Percentiles rank a stretch among this genome's conserved stretches.
phyloP scores from a whole-genome alignment of 768 basidiomycete species.

The Glaciozyma martinii region DNA sequence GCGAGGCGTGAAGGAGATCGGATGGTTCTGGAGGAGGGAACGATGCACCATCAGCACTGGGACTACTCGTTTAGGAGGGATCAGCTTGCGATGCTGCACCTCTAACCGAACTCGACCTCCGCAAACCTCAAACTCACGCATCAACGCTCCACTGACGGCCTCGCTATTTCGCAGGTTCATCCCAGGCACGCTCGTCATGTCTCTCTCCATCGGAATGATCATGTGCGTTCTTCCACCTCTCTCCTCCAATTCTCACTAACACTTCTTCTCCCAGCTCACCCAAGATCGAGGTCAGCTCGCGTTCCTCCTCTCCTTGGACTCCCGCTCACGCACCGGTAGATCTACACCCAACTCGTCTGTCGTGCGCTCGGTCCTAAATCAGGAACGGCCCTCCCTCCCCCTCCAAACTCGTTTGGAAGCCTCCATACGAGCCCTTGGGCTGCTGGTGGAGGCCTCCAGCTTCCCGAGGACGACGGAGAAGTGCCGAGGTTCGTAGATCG shows the following conservation, averaged over 20 bases:
- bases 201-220: constrained; percentile 24
- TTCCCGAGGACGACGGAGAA: too few relatives aligned
- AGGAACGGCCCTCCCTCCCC: background rate
- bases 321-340: background rate
- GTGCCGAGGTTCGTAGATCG: background rate
- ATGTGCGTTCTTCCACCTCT: background rate
- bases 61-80: background rate
- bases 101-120: background rate
- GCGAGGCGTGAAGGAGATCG: background rate
- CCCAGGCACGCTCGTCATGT: constrained; percentile 5
- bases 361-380: background rate
- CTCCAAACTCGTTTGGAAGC: background rate
- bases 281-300: constrained; percentile 1
- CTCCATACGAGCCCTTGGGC: background rate
- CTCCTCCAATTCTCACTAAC: too few relatives aligned
- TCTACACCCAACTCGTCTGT: constrained; percentile 6
- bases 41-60: background rate
- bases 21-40: too few relatives aligned
- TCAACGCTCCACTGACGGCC: too few relatives aligned
- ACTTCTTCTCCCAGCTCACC: background rate
- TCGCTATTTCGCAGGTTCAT: background rate
- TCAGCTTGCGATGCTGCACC: background rate
- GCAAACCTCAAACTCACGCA: background rate
- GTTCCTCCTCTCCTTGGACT: constrained; percentile 17
- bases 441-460: background rate